These are phyloP conservation scores for Basipetospora sp. DNA, from an alignment of 2,329 filamentous ascomycete species.

Conservation along the genomic window DNA sequence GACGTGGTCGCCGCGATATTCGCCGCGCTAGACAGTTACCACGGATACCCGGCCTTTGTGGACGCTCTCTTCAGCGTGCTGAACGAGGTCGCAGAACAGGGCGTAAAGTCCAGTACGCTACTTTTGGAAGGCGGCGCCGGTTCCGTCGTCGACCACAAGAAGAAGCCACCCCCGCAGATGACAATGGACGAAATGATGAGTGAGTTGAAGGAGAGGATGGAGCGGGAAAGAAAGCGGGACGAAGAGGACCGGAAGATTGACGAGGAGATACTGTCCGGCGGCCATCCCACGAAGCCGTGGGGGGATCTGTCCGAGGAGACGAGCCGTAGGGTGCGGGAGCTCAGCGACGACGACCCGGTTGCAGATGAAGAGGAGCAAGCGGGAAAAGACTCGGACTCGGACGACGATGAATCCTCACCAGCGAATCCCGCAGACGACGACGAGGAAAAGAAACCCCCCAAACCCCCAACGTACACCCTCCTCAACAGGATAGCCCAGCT, in stretches of 20 bases:
- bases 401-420: slow-evolving; percentile 9
- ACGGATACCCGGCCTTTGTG: slow-evolving; percentile 77
- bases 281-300: slow-evolving; percentile 23
- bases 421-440: slow-evolving; percentile 21
- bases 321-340: slow-evolving; percentile 7
- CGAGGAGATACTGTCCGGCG: slow-evolving; percentile 13
- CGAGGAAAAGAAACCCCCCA: slow-evolving; percentile 28
- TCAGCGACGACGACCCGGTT: slow-evolving; percentile 12
- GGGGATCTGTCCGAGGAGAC: slow-evolving; percentile 4
- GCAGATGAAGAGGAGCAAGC: slow-evolving; percentile 11
- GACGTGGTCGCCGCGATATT: slow-evolving; percentile 87
- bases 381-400: slow-evolving; percentile 2
- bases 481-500: slow-evolving; percentile 68
- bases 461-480: slow-evolving; percentile 66
- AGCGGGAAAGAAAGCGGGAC: slow-evolving; percentile 18
- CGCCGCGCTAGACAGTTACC: slow-evolving; percentile 81
- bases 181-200: slow-evolving; percentile 33
- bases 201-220: slow-evolving; percentile 45
- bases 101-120: slow-evolving; percentile 43
- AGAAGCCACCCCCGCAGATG: slow-evolving; percentile 16
- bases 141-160: slow-evolving; percentile 33
- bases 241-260: slow-evolving; percentile 23
- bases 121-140: slow-evolving; percentile 28
- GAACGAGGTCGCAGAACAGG: slow-evolving; percentile 70
- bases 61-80: slow-evolving; percentile 74